Evolutionary conservation across 2,329 filamentous ascomycete species (phyloP), one percentile per base, ranked within the genome.

Genomic region (Amauroascus niger): DNA sequence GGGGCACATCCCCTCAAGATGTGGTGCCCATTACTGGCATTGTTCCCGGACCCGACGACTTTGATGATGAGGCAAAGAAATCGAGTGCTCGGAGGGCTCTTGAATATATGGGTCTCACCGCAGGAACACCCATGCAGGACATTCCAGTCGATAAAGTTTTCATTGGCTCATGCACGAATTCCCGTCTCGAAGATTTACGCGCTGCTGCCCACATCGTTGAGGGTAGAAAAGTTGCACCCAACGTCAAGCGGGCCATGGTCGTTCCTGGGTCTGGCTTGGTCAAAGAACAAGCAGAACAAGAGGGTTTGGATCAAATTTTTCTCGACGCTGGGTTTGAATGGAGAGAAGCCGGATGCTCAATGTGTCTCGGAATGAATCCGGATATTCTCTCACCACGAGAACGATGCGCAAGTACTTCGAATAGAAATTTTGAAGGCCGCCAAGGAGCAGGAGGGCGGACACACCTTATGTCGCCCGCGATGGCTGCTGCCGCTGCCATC

Each of bases 331-430:
- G 93, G 6, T 97, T 97, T 61, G 91, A 97, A 70, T 97, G 91
- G 91, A 83, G 93, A 67, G 93, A 98, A 75, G 93, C 93, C 61
- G 93, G 93, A 48, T 98, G 93, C 80, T 95, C 88, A 58, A 98
- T 98, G 93, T 97, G 93, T 69, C 79, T 98, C 53, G 93, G 93
- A 68, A 98, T 98, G 91, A 98, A 98, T 76, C 91, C 93, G 0
- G 93, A 98, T 69, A 97, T 98, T 59, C 80, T 97, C 45, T 83
- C 89, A 1, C 90, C 93, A 52, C 81, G 86, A 69, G 93, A 98
- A 74, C 84, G 93, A 65, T 97, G 93, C 68, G 93, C 93, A 40
- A 91, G 86, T 67, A 97, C 93, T 48, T 94, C 88, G 58, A 97
- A 97, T 75, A 87, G 93, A 64, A 97, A 97, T 73, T 97, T 97